phyloP scores from a whole-genome alignment of 257 asterid genomes.

The Parsonsia alboflavescens region DNA sequence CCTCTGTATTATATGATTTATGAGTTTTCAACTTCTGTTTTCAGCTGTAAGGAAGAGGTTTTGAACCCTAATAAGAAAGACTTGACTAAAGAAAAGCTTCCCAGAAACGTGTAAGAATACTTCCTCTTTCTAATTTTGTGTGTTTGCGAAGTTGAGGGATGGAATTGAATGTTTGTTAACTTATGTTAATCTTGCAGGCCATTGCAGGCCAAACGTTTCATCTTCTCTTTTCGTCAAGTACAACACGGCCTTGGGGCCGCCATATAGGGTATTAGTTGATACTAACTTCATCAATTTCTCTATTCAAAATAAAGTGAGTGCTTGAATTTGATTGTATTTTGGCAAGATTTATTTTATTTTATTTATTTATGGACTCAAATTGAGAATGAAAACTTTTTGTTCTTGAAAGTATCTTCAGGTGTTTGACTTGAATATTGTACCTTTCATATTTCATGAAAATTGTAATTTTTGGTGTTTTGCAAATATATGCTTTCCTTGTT shows the following conservation, averaged over 20 bases:
- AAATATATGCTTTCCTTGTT: not conserved
- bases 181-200: conserved; percentile 36
- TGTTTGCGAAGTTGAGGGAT: not conserved
- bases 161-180: not conserved
- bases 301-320: conserved; percentile 86
- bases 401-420: not conserved
- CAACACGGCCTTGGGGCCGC: conserved; percentile 93
- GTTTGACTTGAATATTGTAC: not conserved
- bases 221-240: conserved; percentile 84
- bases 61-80: conserved; percentile 91
- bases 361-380: not conserved
- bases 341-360: not conserved
- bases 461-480: not conserved
- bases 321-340: not conserved
- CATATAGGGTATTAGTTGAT: conserved; percentile 84
- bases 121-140: not conserved
- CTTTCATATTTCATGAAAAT: not conserved
- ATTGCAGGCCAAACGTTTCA: conserved; percentile 58
- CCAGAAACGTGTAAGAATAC: conserved; percentile 71
- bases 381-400: not conserved
- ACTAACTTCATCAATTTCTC: conserved; percentile 96
- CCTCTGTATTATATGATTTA: not conserved
- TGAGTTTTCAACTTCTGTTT: conserved; percentile 3
- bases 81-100: conserved; percentile 67
- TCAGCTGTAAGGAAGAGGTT: conserved; percentile 72